These are phyloP conservation scores for Straminergon stramineum DNA, from an alignment of 225 moss, liverwort and hornwort genomes.

Conservation along the genomic window DNA sequence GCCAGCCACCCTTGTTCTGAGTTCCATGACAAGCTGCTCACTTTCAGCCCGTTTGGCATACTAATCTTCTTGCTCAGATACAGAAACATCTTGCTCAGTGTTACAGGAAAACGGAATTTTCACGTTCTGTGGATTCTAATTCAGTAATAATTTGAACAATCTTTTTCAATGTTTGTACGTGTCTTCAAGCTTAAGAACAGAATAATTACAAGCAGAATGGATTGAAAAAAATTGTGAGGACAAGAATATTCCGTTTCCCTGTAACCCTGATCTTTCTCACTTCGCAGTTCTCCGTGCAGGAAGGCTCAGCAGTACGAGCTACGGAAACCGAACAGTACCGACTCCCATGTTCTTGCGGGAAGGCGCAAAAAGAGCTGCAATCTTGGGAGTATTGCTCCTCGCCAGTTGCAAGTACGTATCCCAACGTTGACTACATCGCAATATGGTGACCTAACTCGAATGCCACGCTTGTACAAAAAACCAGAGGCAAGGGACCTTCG, in stretches of 20 bases:
- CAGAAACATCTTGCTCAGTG: conserved; percentile 58
- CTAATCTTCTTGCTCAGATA: conserved; percentile 95
- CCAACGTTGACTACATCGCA: not conserved
- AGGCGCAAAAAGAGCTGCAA: not conserved
- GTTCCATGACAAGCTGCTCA: conserved; percentile 90
- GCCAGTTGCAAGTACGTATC: not conserved
- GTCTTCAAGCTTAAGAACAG: not conserved
- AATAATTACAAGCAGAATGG: no score
- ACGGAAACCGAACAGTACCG: not conserved
- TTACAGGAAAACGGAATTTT: not conserved
- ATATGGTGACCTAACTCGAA: not conserved
- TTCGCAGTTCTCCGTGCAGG: not conserved
- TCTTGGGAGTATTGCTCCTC: not conserved
- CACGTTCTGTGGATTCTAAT: not conserved
- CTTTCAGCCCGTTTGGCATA: conserved; percentile 62
- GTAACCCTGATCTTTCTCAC: conserved; percentile 7
- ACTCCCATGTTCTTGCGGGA: not conserved
- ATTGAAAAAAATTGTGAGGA: not conserved
- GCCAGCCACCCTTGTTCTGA: conserved; percentile 94
- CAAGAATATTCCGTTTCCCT: not conserved
- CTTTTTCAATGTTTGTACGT: not conserved
- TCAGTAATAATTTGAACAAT: not conserved
- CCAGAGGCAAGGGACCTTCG: not conserved
- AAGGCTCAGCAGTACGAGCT: not conserved
- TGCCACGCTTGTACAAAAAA: not conserved